Evolutionary conservation across 139 green algal species (phyloP).

Genomic region (Chlamydomonas applanata): DNA sequence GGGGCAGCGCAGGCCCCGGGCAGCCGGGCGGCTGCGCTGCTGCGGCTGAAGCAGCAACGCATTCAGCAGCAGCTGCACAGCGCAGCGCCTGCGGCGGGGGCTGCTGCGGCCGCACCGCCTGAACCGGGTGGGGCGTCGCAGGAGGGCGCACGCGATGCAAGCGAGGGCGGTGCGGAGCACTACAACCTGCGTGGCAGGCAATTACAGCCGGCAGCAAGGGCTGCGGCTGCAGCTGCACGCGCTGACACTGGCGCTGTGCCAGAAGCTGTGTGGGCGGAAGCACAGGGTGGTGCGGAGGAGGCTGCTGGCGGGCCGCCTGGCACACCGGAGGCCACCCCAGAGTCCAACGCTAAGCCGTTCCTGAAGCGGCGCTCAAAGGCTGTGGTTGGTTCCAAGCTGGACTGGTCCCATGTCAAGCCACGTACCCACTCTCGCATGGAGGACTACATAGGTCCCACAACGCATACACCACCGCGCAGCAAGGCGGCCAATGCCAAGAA

Average conservation of each 20-base stretch:
- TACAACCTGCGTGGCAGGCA: slow-evolving; percentile 1
- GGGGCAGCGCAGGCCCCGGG: background rate
- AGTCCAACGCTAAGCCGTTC: slow-evolving; percentile 26
- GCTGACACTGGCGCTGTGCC: background rate
- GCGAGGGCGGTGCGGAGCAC: no score
- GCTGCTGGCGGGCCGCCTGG: background rate
- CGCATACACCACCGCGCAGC: no score
- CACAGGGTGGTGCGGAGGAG: background rate
- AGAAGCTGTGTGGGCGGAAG: background rate
- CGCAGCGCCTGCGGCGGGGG: background rate
- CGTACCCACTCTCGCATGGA: slow-evolving; percentile 9
- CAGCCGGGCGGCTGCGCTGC: slow-evolving; percentile 14
- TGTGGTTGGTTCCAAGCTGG: slow-evolving; percentile 22
- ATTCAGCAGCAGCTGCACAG: slow-evolving; percentile 7
- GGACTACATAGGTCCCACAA: background rate
- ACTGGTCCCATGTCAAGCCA: slow-evolving; percentile 43
- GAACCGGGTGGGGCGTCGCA: no score
- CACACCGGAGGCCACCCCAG: background rate
- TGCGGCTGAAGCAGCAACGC: slow-evolving; percentile 35
- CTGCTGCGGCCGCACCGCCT: background rate
- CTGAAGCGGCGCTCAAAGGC: slow-evolving; percentile 21
- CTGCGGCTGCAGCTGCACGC: background rate
- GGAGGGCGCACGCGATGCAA: no score
- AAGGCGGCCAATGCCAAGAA: background rate
- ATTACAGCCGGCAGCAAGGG: background rate